Evolutionary conservation across 2,329 filamentous ascomycete species (phyloP).

Genomic region (Alternaria novae-zelandiae): DNA sequence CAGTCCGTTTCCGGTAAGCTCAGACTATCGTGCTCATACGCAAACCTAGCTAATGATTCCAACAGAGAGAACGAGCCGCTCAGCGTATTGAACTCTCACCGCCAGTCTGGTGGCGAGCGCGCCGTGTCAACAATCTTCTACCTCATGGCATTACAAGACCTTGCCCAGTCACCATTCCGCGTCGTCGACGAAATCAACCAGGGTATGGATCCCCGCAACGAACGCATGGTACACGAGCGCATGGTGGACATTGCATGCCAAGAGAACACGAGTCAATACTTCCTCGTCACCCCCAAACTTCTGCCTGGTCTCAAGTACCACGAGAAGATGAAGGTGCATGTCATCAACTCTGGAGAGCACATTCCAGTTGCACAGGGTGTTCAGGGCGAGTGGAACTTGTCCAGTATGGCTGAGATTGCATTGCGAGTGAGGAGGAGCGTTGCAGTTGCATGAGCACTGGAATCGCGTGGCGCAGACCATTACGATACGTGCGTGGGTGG

Average conservation of each 20-base stretch:
- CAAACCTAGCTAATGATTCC: slow-evolving; percentile 10
- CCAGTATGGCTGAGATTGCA: slow-evolving; percentile 44
- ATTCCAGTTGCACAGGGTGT: slow-evolving; percentile 49
- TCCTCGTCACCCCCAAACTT: slow-evolving; percentile 96
- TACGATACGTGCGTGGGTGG: background rate
- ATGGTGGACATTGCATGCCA: slow-evolving; percentile 97
- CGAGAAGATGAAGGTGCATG: slow-evolving; percentile 87
- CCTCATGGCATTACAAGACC: slow-evolving; percentile 94
- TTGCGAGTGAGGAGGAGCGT: slow-evolving; percentile 37
- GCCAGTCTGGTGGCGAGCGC: slow-evolving; percentile 94
- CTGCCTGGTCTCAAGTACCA: slow-evolving; percentile 86
- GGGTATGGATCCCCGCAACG: slow-evolving; percentile 98
- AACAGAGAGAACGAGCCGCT: slow-evolving; percentile 72
- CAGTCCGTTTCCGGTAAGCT: slow-evolving; percentile 87
- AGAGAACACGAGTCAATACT: slow-evolving; percentile 79
- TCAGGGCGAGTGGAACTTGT: slow-evolving; percentile 54
- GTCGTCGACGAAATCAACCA: slow-evolving; percentile 99
- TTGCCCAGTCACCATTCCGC: slow-evolving; percentile 93
- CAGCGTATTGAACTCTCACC: slow-evolving; percentile 85
- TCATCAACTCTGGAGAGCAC: slow-evolving; percentile 86
- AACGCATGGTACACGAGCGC: slow-evolving; percentile 95
- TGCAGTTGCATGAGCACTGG: slow-evolving; percentile 20
- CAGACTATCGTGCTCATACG: background rate
- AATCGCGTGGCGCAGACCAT: background rate
- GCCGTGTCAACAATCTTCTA: slow-evolving; percentile 98